Conservation (phyloP, 2,329 filamentous ascomycete species). For the Verticillium alfalfae region DNA sequence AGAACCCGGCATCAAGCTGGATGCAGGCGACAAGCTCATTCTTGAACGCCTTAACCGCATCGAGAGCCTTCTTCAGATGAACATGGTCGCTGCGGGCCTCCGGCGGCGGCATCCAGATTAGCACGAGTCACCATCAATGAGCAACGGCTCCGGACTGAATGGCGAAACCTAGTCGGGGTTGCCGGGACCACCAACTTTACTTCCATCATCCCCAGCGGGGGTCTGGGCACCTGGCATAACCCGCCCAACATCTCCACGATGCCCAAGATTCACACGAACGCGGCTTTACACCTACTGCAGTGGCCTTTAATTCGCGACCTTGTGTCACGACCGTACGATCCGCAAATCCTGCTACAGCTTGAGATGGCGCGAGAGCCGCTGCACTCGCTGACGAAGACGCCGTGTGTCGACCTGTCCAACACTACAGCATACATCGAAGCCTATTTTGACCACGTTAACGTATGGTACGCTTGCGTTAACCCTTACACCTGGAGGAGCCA, state of each 20-base stretch:
- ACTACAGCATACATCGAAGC: constrained; percentile 70
- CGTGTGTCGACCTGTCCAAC: constrained; percentile 67
- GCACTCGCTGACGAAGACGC: constrained; percentile 57
- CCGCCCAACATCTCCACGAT: constrained; percentile 73
- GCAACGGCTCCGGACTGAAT: constrained; percentile 56
- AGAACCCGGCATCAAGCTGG: constrained; percentile 80
- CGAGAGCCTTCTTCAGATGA: constrained; percentile 72
- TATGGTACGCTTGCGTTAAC: constrained; percentile 83
- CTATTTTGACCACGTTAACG: constrained; percentile 75
- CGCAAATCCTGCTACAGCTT: constrained; percentile 73
- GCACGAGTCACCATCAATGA: constrained; percentile 59
- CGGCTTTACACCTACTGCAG: constrained; percentile 70
- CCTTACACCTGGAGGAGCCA: constrained; percentile 74
- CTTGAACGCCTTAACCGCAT: constrained; percentile 73
- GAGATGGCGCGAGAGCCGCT: constrained; percentile 78
- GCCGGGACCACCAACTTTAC: constrained; percentile 39
- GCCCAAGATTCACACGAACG: constrained; percentile 80
- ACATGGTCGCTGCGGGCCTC: constrained; percentile 42
- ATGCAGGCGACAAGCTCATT: constrained; percentile 81
- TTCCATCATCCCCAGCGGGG: constrained; percentile 54
- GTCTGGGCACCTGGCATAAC: constrained; percentile 67
- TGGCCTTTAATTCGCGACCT: constrained; percentile 77
- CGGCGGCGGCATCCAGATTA: constrained; percentile 44
- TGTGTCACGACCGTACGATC: constrained; percentile 71
- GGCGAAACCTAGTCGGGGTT: constrained; percentile 50